phyloP scores from a whole-genome alignment of 2,329 filamentous ascomycete species.

The Colletotrichum spinosum region DNA sequence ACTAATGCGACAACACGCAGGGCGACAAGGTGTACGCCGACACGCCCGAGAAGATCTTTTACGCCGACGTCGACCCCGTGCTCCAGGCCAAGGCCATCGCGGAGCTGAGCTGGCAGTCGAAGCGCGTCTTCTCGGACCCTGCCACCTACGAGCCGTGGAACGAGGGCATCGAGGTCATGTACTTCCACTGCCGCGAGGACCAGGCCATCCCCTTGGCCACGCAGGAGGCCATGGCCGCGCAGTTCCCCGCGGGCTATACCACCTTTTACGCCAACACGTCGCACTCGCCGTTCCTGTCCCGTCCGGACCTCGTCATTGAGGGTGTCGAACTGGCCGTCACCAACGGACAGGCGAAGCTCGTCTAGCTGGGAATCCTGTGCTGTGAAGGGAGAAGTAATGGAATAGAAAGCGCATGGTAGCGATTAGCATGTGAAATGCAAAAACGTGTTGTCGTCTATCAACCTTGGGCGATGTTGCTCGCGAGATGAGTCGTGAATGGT shows the following conservation, averaged over 20 bases:
- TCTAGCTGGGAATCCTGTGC: neutral
- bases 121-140: constrained; percentile 39
- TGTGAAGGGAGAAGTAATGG: too few species aligned
- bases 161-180: constrained; percentile 42
- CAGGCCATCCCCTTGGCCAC: constrained; percentile 39
- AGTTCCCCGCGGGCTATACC: constrained; percentile 27
- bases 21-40: constrained; percentile 29
- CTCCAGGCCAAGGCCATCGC: constrained; percentile 32
- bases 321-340: constrained; percentile 29
- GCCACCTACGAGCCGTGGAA: constrained; percentile 44
- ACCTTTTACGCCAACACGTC: constrained; percentile 29
- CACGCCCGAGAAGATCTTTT: constrained; percentile 39
- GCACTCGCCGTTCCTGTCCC: constrained; percentile 34
- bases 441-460: too few species aligned
- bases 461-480: too few species aligned
- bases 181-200: constrained; percentile 42
- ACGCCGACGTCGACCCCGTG: constrained; percentile 41
- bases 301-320: constrained; percentile 29
- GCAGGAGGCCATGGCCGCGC: constrained; percentile 41
- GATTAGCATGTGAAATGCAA: too few species aligned
- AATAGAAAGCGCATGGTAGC: too few species aligned
- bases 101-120: constrained; percentile 28
- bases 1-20: constrained; percentile 19
- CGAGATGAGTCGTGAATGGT: too few species aligned
- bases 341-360: constrained; percentile 27